A percentile compares a stretch with the other conserved stretches of the same genome.
phyloP scores from a whole-genome alignment of 257 asterid species.

The Ilex asprella region DNA sequence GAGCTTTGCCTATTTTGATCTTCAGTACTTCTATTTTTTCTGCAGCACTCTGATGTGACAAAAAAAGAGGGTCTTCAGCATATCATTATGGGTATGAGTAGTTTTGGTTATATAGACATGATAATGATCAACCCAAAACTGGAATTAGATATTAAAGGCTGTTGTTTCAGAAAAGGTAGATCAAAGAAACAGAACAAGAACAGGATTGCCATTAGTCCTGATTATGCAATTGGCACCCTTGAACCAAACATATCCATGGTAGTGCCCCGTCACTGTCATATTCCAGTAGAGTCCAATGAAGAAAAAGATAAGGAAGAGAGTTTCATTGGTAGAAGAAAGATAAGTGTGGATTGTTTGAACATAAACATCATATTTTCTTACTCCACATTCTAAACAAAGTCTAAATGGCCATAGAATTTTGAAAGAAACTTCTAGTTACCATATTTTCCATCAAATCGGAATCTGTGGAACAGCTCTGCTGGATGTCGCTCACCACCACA shows the following conservation, averaged over 20 bases:
- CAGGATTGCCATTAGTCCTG: not conserved
- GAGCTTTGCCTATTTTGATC: constrained; percentile 23
- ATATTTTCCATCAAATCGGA: constrained; percentile 22
- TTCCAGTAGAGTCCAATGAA: constrained; percentile 4
- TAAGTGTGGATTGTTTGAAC: constrained; percentile 9
- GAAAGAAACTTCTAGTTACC: constrained; percentile 24
- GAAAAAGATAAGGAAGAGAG: constrained; percentile 1
- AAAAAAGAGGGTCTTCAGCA: not conserved
- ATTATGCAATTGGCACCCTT: not conserved
- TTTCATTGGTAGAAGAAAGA: constrained; percentile 4
- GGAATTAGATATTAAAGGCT: not conserved
- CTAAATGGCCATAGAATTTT: constrained; percentile 7
- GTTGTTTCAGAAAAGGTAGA: not conserved
- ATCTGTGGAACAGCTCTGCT: constrained; percentile 14
- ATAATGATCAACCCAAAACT: not conserved
- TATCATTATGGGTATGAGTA: not conserved
- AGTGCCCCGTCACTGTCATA: constrained; percentile 2
- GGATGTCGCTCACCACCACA: constrained; percentile 14
- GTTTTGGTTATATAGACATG: not conserved
- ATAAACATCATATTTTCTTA: not conserved
- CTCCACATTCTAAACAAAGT: not conserved
- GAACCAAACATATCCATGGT: not conserved
- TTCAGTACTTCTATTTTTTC: constrained; percentile 32
- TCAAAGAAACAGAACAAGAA: not conserved
- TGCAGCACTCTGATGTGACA: constrained; percentile 19